Base-by-base conservation (phyloP, 2,329 filamentous ascomycete genomes). In the Alternaria alternata region DNA sequence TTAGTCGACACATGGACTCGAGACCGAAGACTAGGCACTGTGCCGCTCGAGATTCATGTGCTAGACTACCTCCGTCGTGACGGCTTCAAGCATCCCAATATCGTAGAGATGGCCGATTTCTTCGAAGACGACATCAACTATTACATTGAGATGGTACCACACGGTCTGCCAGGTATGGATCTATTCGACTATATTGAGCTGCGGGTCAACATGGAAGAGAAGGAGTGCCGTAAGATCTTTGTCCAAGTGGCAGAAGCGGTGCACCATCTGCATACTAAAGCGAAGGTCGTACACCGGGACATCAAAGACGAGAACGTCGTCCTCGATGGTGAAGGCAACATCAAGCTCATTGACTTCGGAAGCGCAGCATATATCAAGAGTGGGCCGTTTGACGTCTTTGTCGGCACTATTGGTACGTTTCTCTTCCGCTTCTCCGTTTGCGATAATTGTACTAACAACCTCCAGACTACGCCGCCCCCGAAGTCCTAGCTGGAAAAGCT, bases 281-380 rank as follows among this genome's bases (percentile, higher is more conserved):
- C 94, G 1, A 85, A 91, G 51, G 94, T 99, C 8, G 95, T 99
- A 11, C 95, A 99, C 79, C 90, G 95, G 36, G 95, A 99, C 74
- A 98, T 99, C 85, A 99, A 99, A 78, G 95, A 99, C 72, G 95
- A 99, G 81, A 99, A 99, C 70, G 92, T 99, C 30, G 91, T 99
- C 56, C 84, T 99, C 16, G 95, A 99, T 74, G 94, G 95, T 36
- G 94, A 98, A 76, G 94, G 94, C 26, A 90, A 91, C 69, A 96
- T 99, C 80, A 98, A 97, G 81, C 84, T 99, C 72, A 98, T 98
- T 69, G 95, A 99, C 79, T 99, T 99, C 80, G 95, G 95, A 61
- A 97, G 94, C 75, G 95, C 95, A 60, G 94, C 95, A 63, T 99
- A 99, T 78, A 96, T 98, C 83, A 97, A 96, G 82, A 97, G 91